Evolutionary conservation across 306 rosid genomes (phyloP), one percentile per base, ranked within the genome.

Genomic region (Lablab purpureus): DNA sequence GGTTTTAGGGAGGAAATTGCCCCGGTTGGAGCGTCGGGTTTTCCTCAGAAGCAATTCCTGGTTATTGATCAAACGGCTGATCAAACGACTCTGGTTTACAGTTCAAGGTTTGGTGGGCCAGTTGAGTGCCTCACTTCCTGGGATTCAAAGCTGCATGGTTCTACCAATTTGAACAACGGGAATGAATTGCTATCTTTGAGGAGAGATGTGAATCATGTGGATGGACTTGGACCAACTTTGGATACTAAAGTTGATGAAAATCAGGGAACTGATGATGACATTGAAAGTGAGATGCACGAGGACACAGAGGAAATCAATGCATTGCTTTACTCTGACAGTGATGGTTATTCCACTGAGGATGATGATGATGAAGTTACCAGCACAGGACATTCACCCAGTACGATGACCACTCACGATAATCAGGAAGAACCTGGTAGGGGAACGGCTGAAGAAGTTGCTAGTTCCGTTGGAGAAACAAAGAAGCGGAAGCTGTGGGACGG

Each of bases 351-450:
- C 2, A 71, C 87, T 1, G 93, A 91, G 81, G 98, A 92, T 6
- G 98, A 91, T 73, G 97, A 91, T 6, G 98, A 93, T 77, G 99
- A 96, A 84, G 96, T 96, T 69, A 88, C 98, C 6, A 96, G 99
- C 92, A 96, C 99, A 4, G 99, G 98, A 12, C 99, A 91, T 84
- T 93, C 98, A 0, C 98, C 98, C 0, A 88, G 97, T 71, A 87
- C 94, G 47, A 87, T 84, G 96, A 85, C 94, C 52, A 75, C 85
- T 28, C 87, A 84, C 17, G 90, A 83, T 45, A 78, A 80, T 85
- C 86, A 23, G 32, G 71, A 37, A 28, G 83, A 76, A 55, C 55
- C 79, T 40, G 34, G 52, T 6, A 64, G 64, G 22, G 83, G 46
- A 73, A 63, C 41, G 4, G 40, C 78, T 0, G 93, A 89, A 73